A percentile compares a stretch with the other conserved stretches of the same genome.
phyloP scores from a whole-genome alignment of 2,329 filamentous ascomycete species.

The Aspergillus japonicus region DNA sequence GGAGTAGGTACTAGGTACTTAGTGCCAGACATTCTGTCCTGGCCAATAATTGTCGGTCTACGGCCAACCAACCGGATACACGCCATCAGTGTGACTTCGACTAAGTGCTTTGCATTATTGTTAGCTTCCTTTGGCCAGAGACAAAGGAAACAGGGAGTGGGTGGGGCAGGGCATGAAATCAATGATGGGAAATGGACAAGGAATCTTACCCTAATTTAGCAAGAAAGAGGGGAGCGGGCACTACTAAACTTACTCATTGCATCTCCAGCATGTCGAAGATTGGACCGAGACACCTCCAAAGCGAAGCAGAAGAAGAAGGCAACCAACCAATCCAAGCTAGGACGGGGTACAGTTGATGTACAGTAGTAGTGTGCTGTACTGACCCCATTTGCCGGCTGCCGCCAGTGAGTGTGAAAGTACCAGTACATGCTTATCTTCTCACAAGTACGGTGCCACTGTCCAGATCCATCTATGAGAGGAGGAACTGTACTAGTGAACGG shows the following conservation, averaged over 20 bases:
- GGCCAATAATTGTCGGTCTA: neutral
- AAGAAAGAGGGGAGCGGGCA: neutral
- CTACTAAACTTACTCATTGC: neutral
- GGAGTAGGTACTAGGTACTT: no score
- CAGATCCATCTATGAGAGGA: neutral
- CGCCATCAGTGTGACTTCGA: neutral
- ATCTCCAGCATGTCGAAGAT: neutral
- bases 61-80: neutral
- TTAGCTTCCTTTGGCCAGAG: neutral
- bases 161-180: neutral
- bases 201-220: neutral
- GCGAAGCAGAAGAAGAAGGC: neutral
- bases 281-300: neutral
- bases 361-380: no score
- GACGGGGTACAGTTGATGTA: no score
- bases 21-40: neutral
- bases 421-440: neutral
- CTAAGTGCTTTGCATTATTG: neutral
- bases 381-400: neutral
- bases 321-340: neutral
- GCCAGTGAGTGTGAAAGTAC: neutral
- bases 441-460: neutral
- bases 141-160: neutral
- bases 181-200: neutral
- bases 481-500: neutral